A percentile compares a stretch with the other conserved stretches of the same genome.
These are phyloP conservation scores for Hemisphaericaspora subhashii DNA, from an alignment of 1,139 yeast genomes.

Conservation along the genomic window DNA sequence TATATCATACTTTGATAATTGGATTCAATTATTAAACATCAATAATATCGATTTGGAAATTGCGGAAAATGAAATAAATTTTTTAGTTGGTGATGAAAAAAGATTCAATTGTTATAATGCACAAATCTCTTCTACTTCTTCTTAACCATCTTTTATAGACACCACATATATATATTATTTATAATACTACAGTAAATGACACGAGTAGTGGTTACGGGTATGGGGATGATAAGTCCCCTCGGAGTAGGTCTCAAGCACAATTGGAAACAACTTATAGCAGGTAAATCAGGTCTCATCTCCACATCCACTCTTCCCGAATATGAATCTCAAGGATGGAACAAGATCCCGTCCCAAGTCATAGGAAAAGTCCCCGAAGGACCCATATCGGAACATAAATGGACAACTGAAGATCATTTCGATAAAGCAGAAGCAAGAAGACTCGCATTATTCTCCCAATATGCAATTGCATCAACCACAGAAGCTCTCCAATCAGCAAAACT, in stretches of 20 bases:
- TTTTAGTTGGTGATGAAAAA: constrained; percentile 45
- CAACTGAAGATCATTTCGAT: constrained; percentile 44
- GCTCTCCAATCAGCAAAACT: constrained; percentile 67
- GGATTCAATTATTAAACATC: constrained; percentile 30
- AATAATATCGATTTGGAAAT: constrained; percentile 22
- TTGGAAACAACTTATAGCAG: constrained; percentile 54
- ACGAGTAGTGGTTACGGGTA: constrained; percentile 83
- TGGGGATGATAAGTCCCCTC: constrained; percentile 83
- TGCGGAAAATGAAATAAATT: constrained; percentile 34
- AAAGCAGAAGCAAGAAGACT: constrained; percentile 54
- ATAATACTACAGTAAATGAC: no score
- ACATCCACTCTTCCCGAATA: constrained; percentile 51
- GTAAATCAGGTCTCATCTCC: constrained; percentile 57
- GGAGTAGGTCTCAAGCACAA: constrained; percentile 64
- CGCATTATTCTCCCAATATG: constrained; percentile 78
- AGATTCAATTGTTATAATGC: constrained; percentile 30
- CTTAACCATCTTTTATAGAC: background rate
- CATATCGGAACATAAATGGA: constrained; percentile 52
- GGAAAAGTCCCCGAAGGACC: constrained; percentile 69
- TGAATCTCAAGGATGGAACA: constrained; percentile 43
- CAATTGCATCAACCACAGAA: constrained; percentile 72
- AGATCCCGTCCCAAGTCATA: constrained; percentile 73
- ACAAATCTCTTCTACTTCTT: constrained; percentile 3
- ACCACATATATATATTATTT: no score
- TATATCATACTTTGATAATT: constrained; percentile 24